Evolutionary conservation across 768 basidiomycete genomes (phyloP), one percentile per base, ranked within the genome.

Genomic region (Leccinum olivaceopallidum): DNA sequence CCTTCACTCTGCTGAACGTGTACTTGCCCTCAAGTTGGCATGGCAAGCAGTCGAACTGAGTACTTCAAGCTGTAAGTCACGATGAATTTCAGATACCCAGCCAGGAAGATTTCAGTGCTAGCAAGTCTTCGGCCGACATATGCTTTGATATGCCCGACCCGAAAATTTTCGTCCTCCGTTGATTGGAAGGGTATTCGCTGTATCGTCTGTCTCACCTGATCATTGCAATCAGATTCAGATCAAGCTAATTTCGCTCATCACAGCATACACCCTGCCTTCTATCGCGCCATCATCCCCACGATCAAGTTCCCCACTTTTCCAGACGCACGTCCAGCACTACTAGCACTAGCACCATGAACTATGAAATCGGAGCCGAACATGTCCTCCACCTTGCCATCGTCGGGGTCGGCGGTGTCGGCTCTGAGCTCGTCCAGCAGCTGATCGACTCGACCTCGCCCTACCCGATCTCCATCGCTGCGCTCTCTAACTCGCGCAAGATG

Each of bases 321-420:
- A 60, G 58, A 50, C 59, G 24, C 24, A 14, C 51, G 50, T 12
- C 12, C 28, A 30, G 30, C 14, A 13, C 32, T 34, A 53, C 24
- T 22, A 55, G 13, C 14, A 26, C 24, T 22, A 49, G 48, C 18
- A 8, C 22, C 10, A 72, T 73, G 71, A 67, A 53, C 52, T 12
- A 20, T 47, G 34, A 20, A 34, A 54, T 53, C 12, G 53, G 54
- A 26, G 66, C 24, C 24, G 67, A 67, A 66, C 70, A 63, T 70
- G 78, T 60, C 73, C 78, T 76, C 57, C 64, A 73, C 12, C 85
- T 98, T 56, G 93, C 93, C 49, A 81, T 97, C 64, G 81, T 98
- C 58, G 97, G 97, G 60, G 84, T 94, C 34, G 97, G 97, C 4
- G 90, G 96, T 56, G 97, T 99, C 26, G 97, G 97, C 30, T 80